These are phyloP conservation scores for Cyclanthera cordifolia DNA, from an alignment of 306 rosid genomes.

Conservation along the genomic window DNA sequence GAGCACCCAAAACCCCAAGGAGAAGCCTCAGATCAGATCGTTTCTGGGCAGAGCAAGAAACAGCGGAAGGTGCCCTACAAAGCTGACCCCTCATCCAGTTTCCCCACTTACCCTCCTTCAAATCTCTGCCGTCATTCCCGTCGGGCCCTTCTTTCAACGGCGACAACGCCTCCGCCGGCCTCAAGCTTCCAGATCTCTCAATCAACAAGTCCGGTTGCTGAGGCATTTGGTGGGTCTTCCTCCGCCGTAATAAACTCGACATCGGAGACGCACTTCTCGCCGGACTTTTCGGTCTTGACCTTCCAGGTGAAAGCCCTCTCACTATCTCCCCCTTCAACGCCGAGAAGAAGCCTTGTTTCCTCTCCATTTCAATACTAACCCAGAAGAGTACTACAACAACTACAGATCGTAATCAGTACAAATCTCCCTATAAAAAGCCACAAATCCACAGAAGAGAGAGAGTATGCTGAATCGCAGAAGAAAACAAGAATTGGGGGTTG, in stretches of 20 bases:
- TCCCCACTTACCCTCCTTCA: slow-evolving; percentile 76
- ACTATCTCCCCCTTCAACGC: slow-evolving; percentile 52
- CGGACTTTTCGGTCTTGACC: slow-evolving; percentile 51
- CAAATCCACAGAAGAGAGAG: not conserved
- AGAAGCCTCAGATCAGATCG: slow-evolving; percentile 86
- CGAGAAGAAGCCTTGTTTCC: slow-evolving; percentile 60
- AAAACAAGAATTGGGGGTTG: slow-evolving; percentile 14
- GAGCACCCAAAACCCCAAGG: slow-evolving; percentile 94
- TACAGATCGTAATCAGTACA: not conserved
- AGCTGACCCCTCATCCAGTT: slow-evolving; percentile 87
- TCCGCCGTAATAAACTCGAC: slow-evolving; percentile 50
- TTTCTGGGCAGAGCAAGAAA: slow-evolving; percentile 48
- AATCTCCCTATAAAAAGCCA: not conserved
- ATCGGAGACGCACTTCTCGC: slow-evolving; percentile 44
- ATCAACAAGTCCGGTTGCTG: slow-evolving; percentile 47
- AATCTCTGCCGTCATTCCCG: slow-evolving; percentile 48
- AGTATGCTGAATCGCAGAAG: no score
- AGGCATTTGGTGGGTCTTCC: slow-evolving; percentile 51
- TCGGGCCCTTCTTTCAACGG: slow-evolving; percentile 95
- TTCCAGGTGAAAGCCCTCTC: slow-evolving; percentile 51
- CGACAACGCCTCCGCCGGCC: slow-evolving; percentile 81
- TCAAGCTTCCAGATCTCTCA: slow-evolving; percentile 77
- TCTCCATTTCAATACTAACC: slow-evolving; percentile 30
- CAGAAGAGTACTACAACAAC: not conserved
- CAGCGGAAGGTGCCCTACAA: slow-evolving; percentile 54